Evolutionary conservation across 2,329 filamentous ascomycete species (phyloP), one percentile per base, ranked within the genome.

Genomic region (Teratosphaeriaceae sp.): DNA sequence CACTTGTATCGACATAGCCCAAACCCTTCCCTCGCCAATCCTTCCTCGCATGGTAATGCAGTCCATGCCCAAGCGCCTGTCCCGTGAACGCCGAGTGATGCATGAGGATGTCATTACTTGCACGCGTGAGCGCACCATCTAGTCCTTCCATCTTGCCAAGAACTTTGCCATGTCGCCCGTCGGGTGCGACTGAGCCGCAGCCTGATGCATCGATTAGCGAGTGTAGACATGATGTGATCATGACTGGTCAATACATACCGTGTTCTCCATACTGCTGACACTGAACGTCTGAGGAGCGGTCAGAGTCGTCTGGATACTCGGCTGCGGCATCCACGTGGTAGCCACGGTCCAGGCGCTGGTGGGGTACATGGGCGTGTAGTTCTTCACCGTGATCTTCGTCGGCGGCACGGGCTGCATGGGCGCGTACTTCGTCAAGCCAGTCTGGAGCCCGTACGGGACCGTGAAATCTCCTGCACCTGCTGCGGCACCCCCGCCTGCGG

Each of bases 141-240:
- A 80, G 61, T 81, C 76, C 60, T 74, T 75, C 76, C 77, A 80
- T 49, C 76, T 66, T 37, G 72, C 72, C 47, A 80, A 58, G 58
- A 73, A 80, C 52, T 72, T 74, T 38, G 71, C 69, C 74, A 79
- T 78, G 44, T 77, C 73, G 40, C 71, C 63, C 40, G 69, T 66
- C 11, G 72, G 73, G 48, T 66, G 63, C 29, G 69, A 61, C 37
- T 73, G 73, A 12, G 77, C 64, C n/a, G 76, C 65, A 51, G 71
- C 74, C 78, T 81, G 53, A 43, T 30, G 8, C 16, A 21, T 30
- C 19, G 3, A 15, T 19, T 20, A 27, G 18, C 6, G 9, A 15
- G 16, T 23, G 9, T 11, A 24, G 11, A 24, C 2, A 26, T 15
- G 9, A 11, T 22, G 5, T 27, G 26, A 5, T 11, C 3, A 3